phyloP scores from a whole-genome alignment of 2,329 filamentous ascomycete genomes.

The Ascochyta clinopodiicola region DNA sequence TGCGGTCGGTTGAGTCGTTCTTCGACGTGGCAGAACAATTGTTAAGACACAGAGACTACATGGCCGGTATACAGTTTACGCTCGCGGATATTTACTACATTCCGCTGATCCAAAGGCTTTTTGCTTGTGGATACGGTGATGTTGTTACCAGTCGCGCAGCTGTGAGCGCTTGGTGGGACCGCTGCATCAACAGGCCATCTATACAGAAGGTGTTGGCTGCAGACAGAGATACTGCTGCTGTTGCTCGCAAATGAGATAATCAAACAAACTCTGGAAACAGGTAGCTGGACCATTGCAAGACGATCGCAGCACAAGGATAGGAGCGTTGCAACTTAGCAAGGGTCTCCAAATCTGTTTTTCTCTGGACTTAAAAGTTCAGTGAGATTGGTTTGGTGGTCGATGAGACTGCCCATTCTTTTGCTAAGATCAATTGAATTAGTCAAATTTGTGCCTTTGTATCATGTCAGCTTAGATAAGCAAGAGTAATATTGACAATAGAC shows the following conservation, averaged over 20 bases:
- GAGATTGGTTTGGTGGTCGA: no score
- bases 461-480: no score
- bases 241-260: conserved; percentile 7
- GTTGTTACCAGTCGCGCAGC: conserved; percentile 19
- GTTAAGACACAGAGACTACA: conserved; percentile 51
- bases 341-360: no score
- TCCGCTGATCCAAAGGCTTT: conserved; percentile 53
- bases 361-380: no score
- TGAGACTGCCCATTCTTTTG: no score
- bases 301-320: no score
- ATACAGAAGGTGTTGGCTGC: conserved; percentile 25
- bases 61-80: conserved; percentile 55
- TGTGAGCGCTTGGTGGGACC: conserved; percentile 28
- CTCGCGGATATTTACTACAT: conserved; percentile 59
- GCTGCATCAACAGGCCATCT: conserved; percentile 24
- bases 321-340: no score
- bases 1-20: conserved; percentile 50
- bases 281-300: no score
- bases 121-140: conserved; percentile 33
- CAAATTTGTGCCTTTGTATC: no score
- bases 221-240: conserved; percentile 24
- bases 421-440: no score
- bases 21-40: conserved; percentile 54
- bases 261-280: no score
- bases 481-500: no score